A percentile compares a stretch with the other conserved stretches of the same genome.
These are phyloP conservation scores for Rhodotorula taiwanensis DNA, from an alignment of 768 basidiomycete genomes.

Conservation along the genomic window DNA sequence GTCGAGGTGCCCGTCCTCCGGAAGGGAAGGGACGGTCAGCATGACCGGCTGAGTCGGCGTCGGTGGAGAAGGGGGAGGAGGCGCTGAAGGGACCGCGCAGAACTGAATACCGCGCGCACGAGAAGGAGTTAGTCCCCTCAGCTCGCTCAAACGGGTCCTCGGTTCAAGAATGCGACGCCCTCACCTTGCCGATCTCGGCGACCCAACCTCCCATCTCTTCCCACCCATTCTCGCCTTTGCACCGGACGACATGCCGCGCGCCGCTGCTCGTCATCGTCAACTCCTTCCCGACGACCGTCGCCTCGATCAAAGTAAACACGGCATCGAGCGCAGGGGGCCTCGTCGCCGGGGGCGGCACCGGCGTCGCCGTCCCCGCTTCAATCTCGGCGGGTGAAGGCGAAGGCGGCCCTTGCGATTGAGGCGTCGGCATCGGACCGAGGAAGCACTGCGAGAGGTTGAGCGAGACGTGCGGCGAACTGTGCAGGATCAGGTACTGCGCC, in stretches of 20 bases:
- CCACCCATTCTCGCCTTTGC: slow-evolving; percentile 10
- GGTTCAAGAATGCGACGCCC: too few species aligned
- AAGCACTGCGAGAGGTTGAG: slow-evolving; percentile 21
- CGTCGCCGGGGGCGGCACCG: neutral
- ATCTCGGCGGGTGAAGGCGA: neutral
- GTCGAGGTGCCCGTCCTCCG: neutral
- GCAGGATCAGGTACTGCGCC: slow-evolving; percentile 19
- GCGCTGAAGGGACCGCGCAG: neutral
- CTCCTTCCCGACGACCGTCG: slow-evolving; percentile 4
- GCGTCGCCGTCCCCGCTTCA: too few species aligned
- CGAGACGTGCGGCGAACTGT: slow-evolving; percentile 15
- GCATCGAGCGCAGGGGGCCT: slow-evolving; percentile 14
- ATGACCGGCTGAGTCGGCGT: neutral
- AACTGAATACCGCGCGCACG: slow-evolving; percentile 3
- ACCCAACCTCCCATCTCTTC: slow-evolving; percentile 32
- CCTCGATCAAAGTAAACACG: slow-evolving; percentile 34
- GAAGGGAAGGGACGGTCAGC: neutral
- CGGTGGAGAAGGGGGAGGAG: neutral
- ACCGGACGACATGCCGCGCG: slow-evolving; percentile 26
- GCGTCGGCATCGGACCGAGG: slow-evolving; percentile 36
- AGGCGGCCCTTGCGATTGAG: neutral
- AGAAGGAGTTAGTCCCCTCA: too few species aligned
- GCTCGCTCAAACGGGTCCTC: too few species aligned
- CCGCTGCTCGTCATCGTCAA: slow-evolving; percentile 1
- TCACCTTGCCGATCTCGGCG: slow-evolving; percentile 18